Conservation (phyloP, 257 asterid species). For the Fraxinus excelsior region DNA sequence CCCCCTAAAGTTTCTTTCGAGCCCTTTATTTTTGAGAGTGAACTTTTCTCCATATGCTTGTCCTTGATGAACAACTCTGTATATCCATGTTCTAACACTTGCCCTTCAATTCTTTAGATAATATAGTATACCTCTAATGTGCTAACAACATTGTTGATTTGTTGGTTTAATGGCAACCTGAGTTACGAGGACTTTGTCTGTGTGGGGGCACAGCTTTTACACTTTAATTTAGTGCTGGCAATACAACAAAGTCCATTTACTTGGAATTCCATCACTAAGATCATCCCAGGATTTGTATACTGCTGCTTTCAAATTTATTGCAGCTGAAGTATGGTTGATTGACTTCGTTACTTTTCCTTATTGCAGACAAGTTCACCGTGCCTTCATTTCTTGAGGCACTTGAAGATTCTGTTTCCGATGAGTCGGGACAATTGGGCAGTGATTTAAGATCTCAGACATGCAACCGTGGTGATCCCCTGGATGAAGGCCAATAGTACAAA, state of each 20-base stretch:
- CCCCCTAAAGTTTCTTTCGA: background rate
- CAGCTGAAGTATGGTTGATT: background rate
- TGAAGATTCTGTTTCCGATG: constrained; percentile 81
- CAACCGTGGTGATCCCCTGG: constrained; percentile 62
- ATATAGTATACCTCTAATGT: background rate
- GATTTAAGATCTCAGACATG: constrained; percentile 52
- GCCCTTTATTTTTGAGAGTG: background rate
- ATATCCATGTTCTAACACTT: background rate
- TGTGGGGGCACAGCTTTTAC: background rate
- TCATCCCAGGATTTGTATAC: background rate
- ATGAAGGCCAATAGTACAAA: constrained; percentile 62
- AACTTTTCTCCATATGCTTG: background rate
- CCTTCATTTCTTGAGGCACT: constrained; percentile 96
- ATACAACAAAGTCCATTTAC: background rate
- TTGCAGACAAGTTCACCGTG: constrained; percentile 81
- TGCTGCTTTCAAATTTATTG: background rate
- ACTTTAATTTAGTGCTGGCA: background rate
- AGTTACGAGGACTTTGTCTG: background rate
- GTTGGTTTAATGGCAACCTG: background rate
- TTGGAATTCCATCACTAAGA: background rate
- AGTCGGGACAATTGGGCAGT: constrained; percentile 39
- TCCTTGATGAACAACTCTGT: background rate
- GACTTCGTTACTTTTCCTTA: constrained; percentile 13
- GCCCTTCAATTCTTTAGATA: background rate
- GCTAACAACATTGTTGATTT: constrained; percentile 4